Evolutionary conservation across 768 basidiomycete species (phyloP), one percentile per base, ranked within the genome.

Genomic region (Pulveroboletus sp.): DNA sequence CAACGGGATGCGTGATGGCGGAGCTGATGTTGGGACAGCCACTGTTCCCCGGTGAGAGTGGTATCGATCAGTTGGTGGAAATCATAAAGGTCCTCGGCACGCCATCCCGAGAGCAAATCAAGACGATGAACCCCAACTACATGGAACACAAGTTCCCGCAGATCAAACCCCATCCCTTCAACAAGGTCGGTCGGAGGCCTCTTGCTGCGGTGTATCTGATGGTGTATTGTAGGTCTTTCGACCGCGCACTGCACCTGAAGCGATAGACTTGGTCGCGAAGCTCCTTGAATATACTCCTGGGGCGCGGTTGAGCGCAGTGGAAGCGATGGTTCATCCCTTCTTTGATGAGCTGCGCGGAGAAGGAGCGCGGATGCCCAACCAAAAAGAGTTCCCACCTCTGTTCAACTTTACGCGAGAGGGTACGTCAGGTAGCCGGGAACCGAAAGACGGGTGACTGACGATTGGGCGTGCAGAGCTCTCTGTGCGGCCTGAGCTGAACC

Each of bases 121-220:
- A 99, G 85, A 98, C 96, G 59, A 99, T 99, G 96, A 99, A 99
- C 72, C 96, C 96, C 48, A 99, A 99, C 75, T 99, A 99, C 73
- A 98, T 98, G 96, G 96, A 99, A 68, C 96, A 99, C 82, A 97
- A 98, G 73, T 99, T 99, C 77, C 96, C 96, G 2, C 95, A 98
- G 72, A 99, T 99, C 77, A 93, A 95, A 68, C 93, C 94, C n/a
- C 95, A 98, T 66, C 94, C 94, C 0, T 98, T 98, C 77, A 88
- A 86, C 66, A 98, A 98, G 84, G 92, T 91, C 15, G 24, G 61
- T 49, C 5, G 51, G 36, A 17, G 8, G 49, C 32, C 47, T 15
- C 15, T 46, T 40, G 49, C 42, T 21, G 47, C 41, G 51, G 10
- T 43, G 51, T 43, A 53, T 46, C 60, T 58, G 52, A 55, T 17